Evolutionary conservation across 2,329 filamentous ascomycete genomes (phyloP).

Genomic region (Aspergillus versicolor): DNA sequence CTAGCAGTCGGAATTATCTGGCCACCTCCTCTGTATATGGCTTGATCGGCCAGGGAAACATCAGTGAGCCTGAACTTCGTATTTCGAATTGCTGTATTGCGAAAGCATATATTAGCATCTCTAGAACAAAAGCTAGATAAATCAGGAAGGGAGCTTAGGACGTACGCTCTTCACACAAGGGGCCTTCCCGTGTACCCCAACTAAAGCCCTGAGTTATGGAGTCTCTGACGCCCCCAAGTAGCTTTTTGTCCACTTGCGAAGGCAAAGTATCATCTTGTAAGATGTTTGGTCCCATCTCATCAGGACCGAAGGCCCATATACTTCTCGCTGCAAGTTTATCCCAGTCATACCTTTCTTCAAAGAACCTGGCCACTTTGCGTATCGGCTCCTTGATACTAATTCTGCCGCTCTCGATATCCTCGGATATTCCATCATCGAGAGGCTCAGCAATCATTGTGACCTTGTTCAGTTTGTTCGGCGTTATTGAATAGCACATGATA

Average conservation of each 20-base stretch:
- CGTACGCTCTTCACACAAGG: conserved; percentile 94
- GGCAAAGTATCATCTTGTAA: conserved; percentile 95
- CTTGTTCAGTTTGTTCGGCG: conserved; percentile 99
- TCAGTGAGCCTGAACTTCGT: conserved; percentile 97
- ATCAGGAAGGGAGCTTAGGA: conserved; percentile 25
- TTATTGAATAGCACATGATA: conserved; percentile 96
- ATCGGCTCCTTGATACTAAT: conserved; percentile 93
- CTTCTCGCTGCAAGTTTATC: conserved; percentile 90
- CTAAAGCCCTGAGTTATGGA: conserved; percentile 94
- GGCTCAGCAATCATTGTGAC: conserved; percentile 98
- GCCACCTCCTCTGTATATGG: conserved; percentile 91
- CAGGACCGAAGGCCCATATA: conserved; percentile 98
- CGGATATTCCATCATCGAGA: conserved; percentile 88
- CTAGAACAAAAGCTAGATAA: neutral
- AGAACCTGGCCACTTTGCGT: conserved; percentile 91
- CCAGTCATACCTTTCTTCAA: conserved; percentile 96
- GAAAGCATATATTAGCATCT: conserved; percentile 9
- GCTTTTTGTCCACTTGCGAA: conserved; percentile 90
- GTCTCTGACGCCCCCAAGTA: conserved; percentile 82
- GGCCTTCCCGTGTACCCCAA: conserved; percentile 94
- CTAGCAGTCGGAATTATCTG: conserved; percentile 96
- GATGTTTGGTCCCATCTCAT: conserved; percentile 92
- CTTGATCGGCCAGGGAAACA: conserved; percentile 78
- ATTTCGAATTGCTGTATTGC: conserved; percentile 77
- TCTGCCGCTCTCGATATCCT: conserved; percentile 86